Evolutionary conservation across 192 early-diverging fungal genomes (phyloP).

Genomic region (Gamsiella multidivaricata): DNA sequence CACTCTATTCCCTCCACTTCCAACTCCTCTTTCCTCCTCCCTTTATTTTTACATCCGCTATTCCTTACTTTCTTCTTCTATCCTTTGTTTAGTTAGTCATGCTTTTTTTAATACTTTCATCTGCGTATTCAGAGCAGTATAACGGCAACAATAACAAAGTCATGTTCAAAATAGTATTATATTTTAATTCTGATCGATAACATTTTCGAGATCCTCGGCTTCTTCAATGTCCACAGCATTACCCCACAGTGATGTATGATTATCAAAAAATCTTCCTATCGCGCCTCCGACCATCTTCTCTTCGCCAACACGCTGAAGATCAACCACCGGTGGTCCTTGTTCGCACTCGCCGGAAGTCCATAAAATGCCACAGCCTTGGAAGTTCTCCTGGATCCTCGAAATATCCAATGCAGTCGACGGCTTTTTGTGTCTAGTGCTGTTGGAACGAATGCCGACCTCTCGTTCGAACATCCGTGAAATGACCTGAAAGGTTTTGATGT

Average conservation of each 20-base stretch:
- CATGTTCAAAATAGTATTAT: too few relatives aligned
- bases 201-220: slow-evolving; percentile 1
- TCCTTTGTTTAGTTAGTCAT: too few relatives aligned
- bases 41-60: slow-evolving; percentile 13
- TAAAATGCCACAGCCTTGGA: slow-evolving; percentile 6
- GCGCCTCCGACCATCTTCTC: slow-evolving; percentile 16
- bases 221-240: slow-evolving; percentile 17
- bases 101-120: slow-evolving; percentile 10
- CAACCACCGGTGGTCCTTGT: slow-evolving; percentile 4
- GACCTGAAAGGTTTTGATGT: slow-evolving; percentile 22
- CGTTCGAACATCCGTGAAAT: slow-evolving; percentile 27
- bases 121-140: background rate
- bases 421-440: slow-evolving; percentile 10
- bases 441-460: slow-evolving; percentile 5
- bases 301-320: slow-evolving; percentile 13
- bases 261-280: slow-evolving; percentile 1
- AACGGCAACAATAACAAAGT: background rate
- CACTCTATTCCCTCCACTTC: too few relatives aligned
- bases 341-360: background rate
- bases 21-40: background rate
- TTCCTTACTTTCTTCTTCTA: too few relatives aligned
- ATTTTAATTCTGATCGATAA: background rate
- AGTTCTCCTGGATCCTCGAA: background rate
- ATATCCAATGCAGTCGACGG: background rate
- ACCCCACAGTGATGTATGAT: background rate